Evolutionary conservation across 2,329 filamentous ascomycete species (phyloP).

Genomic region (Cercospora zeae-maydis): DNA sequence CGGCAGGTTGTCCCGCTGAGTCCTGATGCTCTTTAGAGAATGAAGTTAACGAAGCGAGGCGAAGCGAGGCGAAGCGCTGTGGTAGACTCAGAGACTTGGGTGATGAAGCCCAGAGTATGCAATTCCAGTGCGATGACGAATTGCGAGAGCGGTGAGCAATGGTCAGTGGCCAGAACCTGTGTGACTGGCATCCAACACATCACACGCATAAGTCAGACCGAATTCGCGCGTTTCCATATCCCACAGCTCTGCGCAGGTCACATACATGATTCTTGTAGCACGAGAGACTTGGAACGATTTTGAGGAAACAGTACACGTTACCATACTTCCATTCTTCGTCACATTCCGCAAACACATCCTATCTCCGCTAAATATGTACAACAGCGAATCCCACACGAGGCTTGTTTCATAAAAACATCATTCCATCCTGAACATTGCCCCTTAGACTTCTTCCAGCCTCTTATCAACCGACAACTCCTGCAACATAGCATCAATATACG

Average conservation of each 20-base stretch:
- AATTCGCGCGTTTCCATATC: too few species aligned
- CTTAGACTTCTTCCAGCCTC: not conserved
- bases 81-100: not conserved
- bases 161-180: too few species aligned
- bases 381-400: not conserved
- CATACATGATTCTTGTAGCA: not conserved
- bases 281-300: not conserved
- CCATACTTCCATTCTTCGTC: too few species aligned
- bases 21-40: not conserved
- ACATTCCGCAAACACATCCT: not conserved
- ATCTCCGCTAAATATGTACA: not conserved
- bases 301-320: not conserved
- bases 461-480: not conserved
- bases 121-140: too few species aligned
- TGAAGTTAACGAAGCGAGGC: not conserved
- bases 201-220: too few species aligned
- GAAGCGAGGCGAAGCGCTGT: not conserved
- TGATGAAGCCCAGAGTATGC: not conserved
- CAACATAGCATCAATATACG: slow-evolving; percentile 3
- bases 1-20: not conserved
- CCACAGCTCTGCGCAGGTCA: too few species aligned
- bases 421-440: not conserved
- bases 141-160: too few species aligned
- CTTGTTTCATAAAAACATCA: not conserved
- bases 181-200: too few species aligned